A percentile compares a stretch with the other conserved stretches of the same genome.
phyloP scores from a whole-genome alignment of 1,284 basidiomycete genomes.

The Fomitopsis pinicola region DNA sequence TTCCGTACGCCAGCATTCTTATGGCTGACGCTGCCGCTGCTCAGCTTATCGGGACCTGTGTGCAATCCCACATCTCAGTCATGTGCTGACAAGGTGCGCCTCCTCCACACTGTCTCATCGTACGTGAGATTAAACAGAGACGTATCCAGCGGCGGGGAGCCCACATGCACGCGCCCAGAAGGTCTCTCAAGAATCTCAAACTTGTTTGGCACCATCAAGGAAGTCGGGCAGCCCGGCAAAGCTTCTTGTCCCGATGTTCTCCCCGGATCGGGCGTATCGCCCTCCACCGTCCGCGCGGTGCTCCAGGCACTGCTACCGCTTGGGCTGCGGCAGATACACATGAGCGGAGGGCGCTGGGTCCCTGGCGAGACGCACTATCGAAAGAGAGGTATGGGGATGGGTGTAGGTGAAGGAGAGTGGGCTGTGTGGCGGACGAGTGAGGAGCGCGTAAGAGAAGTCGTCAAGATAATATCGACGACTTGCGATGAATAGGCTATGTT shows the following conservation, averaged over 20 bases:
- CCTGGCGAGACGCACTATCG: slow-evolving; percentile 48
- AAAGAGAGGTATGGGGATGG: slow-evolving; percentile 67
- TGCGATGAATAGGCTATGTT: not conserved
- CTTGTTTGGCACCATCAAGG: slow-evolving; percentile 28
- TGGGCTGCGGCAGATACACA: slow-evolving; percentile 62
- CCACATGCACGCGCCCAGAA: slow-evolving; percentile 30
- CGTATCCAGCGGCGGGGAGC: slow-evolving; percentile 46
- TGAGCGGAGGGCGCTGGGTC: slow-evolving; percentile 64
- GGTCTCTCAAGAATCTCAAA: slow-evolving; percentile 41
- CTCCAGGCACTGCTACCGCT: slow-evolving; percentile 46
- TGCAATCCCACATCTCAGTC: slow-evolving; percentile 57
- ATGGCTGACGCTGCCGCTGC: not conserved
- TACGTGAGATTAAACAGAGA: not conserved
- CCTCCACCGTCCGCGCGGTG: slow-evolving; percentile 43
- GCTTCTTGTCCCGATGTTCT: slow-evolving; percentile 42
- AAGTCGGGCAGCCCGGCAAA: slow-evolving; percentile 4
- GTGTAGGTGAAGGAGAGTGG: slow-evolving; percentile 56
- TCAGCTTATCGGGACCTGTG: slow-evolving; percentile 53
- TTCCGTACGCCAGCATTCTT: not conserved
- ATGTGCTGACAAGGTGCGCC: slow-evolving; percentile 70
- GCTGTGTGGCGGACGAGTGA: slow-evolving; percentile 58
- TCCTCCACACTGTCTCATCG: not conserved
- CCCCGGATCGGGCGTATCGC: slow-evolving; percentile 70
- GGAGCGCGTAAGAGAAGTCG: slow-evolving; percentile 48
- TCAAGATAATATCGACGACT: slow-evolving; percentile 25